Conservation (phyloP, 2,329 filamentous ascomycete species). For the Nemania sp. region DNA sequence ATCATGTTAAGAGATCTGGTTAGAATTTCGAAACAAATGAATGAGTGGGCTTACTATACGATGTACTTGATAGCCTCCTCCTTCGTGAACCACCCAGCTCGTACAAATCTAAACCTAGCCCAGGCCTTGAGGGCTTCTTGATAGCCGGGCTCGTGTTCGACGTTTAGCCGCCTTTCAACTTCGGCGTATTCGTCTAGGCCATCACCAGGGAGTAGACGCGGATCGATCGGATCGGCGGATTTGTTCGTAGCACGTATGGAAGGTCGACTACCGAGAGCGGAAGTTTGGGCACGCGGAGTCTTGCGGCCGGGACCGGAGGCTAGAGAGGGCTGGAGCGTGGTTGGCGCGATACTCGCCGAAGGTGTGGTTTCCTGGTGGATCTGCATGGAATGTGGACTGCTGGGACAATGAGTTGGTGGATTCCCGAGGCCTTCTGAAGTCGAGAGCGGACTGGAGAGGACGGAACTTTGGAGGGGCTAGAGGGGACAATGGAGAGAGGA, state of each 20-base stretch:
- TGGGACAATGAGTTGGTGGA: conserved; percentile 41
- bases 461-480: not conserved
- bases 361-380: conserved; percentile 44
- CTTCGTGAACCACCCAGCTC: conserved; percentile 95
- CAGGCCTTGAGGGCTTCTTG: conserved; percentile 85
- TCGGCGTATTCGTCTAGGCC: conserved; percentile 44
- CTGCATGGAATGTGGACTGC: conserved; percentile 48
- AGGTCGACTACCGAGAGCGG: conserved; percentile 42
- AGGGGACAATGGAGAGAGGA: conserved; percentile 32
- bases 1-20: too few relatives aligned
- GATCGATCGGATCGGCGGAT: conserved; percentile 51
- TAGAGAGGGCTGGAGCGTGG: conserved; percentile 46
- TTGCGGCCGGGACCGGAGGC: conserved; percentile 43
- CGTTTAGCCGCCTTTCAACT: conserved; percentile 61
- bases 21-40: conserved; percentile 6
- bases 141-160: conserved; percentile 66
- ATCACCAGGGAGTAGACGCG: conserved; percentile 46
- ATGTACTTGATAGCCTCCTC: conserved; percentile 94
- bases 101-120: conserved; percentile 93
- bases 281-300: conserved; percentile 40
- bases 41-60: conserved; percentile 74
- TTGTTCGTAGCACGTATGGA: conserved; percentile 43
- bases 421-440: not conserved
- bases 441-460: conserved; percentile 31
- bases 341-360: conserved; percentile 44